Conservation (phyloP, 768 basidiomycete species). For the Fomitopsis pulvina region DNA sequence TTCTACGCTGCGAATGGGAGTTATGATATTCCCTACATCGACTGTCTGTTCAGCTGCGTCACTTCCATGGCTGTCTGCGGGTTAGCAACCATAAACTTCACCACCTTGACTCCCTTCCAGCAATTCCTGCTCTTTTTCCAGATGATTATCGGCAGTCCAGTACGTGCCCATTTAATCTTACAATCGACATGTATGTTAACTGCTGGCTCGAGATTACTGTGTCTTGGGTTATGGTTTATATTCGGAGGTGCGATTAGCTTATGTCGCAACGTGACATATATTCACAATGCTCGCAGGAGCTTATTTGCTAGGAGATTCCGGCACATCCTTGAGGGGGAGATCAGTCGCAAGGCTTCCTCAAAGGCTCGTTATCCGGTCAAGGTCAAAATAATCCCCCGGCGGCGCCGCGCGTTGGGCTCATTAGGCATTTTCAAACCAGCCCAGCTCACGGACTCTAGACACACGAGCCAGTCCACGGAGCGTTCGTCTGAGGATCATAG, state of each 20-base stretch:
- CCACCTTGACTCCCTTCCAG: conserved; percentile 62
- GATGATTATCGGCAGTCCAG: conserved; percentile 74
- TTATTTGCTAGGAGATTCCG: conserved; percentile 70
- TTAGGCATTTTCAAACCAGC: background rate
- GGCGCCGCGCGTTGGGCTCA: conserved; percentile 6
- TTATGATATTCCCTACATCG: conserved; percentile 66
- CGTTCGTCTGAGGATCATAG: conserved; percentile 5
- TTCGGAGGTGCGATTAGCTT: conserved; percentile 48
- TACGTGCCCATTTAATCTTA: conserved; percentile 28
- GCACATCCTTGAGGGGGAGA: conserved; percentile 43
- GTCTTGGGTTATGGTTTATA: conserved; percentile 79
- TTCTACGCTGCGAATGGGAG: conserved; percentile 80
- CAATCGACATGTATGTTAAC: background rate
- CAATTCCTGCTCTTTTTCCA: conserved; percentile 66
- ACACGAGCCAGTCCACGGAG: background rate
- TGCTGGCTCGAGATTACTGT: conserved; percentile 53
- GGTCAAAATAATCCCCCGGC: conserved; percentile 19
- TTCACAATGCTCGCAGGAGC: conserved; percentile 32
- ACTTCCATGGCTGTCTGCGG: conserved; percentile 78
- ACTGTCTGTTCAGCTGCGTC: conserved; percentile 71
- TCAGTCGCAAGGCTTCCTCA: conserved; percentile 18
- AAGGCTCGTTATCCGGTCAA: conserved; percentile 14
- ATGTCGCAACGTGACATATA: background rate
- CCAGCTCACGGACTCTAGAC: background rate
- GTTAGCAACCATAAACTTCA: conserved; percentile 63